phyloP scores from a whole-genome alignment of 495 filamentous ascomycete genomes.

The Bombardia bombarda region DNA sequence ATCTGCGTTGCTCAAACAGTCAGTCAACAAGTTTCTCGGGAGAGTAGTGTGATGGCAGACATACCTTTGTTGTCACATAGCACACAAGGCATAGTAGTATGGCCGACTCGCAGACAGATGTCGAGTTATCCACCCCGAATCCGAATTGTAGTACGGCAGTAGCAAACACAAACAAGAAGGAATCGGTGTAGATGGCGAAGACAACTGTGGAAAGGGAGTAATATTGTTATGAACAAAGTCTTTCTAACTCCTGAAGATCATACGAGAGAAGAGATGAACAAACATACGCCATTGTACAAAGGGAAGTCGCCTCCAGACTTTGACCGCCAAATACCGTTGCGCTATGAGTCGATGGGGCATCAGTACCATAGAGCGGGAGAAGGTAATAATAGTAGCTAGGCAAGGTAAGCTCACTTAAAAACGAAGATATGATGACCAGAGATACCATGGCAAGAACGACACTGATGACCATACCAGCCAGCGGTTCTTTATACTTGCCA shows the following conservation, averaged over 20 bases:
- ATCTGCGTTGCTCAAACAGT: slow-evolving; percentile 19
- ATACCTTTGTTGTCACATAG: slow-evolving; percentile 47
- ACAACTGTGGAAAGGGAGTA: slow-evolving; percentile 28
- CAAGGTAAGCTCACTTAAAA: slow-evolving; percentile 32
- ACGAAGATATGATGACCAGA: slow-evolving; percentile 32
- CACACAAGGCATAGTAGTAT: slow-evolving; percentile 42
- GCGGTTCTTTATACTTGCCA: slow-evolving; percentile 15
- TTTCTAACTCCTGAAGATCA: no score
- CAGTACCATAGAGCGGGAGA: not conserved
- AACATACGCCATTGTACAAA: slow-evolving; percentile 39
- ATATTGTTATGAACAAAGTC: not conserved
- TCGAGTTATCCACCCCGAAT: slow-evolving; percentile 35
- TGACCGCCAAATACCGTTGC: slow-evolving; percentile 28
- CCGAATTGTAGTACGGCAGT: slow-evolving; percentile 42
- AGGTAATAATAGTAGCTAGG: not conserved
- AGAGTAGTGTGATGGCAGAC: no score
- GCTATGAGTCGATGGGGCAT: slow-evolving; percentile 17
- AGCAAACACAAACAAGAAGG: slow-evolving; percentile 41
- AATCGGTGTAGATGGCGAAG: slow-evolving; percentile 43
- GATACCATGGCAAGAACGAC: slow-evolving; percentile 35
- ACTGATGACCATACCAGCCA: slow-evolving; percentile 31
- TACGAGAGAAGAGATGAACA: no score
- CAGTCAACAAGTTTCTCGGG: not conserved
- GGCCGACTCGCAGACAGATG: slow-evolving; percentile 35
- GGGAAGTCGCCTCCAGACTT: slow-evolving; percentile 36